Conservation (phyloP, 495 filamentous ascomycete genomes). For the Tuber magnatum region DNA sequence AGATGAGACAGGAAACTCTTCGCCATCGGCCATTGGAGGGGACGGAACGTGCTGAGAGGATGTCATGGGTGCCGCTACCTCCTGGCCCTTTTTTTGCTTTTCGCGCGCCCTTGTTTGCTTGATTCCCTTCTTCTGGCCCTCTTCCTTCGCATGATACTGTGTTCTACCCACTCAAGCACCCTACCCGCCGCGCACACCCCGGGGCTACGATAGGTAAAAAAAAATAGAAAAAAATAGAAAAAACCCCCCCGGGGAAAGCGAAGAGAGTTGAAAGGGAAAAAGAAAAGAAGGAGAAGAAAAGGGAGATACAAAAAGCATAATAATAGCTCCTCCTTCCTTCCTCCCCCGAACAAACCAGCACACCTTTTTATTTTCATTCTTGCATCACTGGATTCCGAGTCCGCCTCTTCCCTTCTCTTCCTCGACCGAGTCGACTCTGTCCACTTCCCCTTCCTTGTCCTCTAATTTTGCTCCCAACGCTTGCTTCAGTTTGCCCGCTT, state of each 20-base stretch:
- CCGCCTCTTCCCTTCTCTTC: neutral
- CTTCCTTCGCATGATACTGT: neutral
- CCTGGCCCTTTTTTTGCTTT: neutral
- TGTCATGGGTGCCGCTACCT: neutral
- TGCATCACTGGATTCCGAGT: neutral
- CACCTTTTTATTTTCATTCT: neutral
- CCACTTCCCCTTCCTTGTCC: neutral
- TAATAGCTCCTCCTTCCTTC: neutral
- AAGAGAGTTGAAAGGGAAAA: neutral
- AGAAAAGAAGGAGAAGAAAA: neutral
- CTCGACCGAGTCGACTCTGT: neutral
- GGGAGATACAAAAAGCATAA: neutral
- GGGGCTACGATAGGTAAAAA: neutral
- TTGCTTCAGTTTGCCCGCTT: neutral
- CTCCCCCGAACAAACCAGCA: neutral
- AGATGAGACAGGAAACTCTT: neutral
- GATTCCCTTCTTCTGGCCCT: neutral
- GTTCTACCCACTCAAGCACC: neutral
- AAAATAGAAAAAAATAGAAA: too few species aligned
- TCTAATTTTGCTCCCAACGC: neutral
- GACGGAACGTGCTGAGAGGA: neutral
- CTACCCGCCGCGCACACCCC: neutral
- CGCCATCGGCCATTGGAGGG: neutral
- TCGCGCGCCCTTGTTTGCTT: neutral
- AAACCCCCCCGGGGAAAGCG: neutral